phyloP scores from a whole-genome alignment of 1,139 yeast genomes.

The Citeromyces hawaiiensis region DNA sequence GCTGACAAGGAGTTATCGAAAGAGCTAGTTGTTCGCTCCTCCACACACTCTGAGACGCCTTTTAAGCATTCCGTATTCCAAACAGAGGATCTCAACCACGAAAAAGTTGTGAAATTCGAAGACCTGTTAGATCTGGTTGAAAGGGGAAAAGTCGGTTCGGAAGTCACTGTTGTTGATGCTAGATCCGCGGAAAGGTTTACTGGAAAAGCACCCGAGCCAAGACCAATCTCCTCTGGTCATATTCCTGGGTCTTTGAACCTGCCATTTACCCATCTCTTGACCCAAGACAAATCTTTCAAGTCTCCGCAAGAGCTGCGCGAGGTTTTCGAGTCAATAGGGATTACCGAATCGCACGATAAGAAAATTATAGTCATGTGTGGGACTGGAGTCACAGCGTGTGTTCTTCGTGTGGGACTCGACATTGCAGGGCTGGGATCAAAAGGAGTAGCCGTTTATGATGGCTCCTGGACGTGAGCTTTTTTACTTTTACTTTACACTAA shows the following conservation, averaged over 20 bases:
- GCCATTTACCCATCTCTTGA: slow-evolving; percentile 56
- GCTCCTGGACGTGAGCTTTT: slow-evolving; percentile 67
- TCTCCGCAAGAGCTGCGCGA: slow-evolving; percentile 28
- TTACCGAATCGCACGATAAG: slow-evolving; percentile 25
- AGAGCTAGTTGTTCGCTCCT: slow-evolving; percentile 13
- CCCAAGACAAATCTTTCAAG: slow-evolving; percentile 32
- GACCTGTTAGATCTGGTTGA: slow-evolving; percentile 45
- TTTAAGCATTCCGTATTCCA: slow-evolving; percentile 20
- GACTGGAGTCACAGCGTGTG: slow-evolving; percentile 88
- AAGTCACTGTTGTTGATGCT: slow-evolving; percentile 64
- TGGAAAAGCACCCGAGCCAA: slow-evolving; percentile 76
- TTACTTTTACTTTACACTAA: not conserved
- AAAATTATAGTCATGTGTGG: slow-evolving; percentile 87
- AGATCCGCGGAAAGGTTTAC: slow-evolving; percentile 63
- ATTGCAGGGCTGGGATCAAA: slow-evolving; percentile 32
- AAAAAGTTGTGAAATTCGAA: slow-evolving; percentile 49
- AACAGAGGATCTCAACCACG: slow-evolving; percentile 22
- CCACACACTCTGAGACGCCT: slow-evolving; percentile 14
- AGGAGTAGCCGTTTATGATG: slow-evolving; percentile 70
- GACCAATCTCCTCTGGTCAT: slow-evolving; percentile 80
- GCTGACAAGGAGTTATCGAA: slow-evolving; percentile 9
- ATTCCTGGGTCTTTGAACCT: slow-evolving; percentile 69
- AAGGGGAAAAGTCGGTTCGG: slow-evolving; percentile 27
- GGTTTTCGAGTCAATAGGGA: slow-evolving; percentile 25
- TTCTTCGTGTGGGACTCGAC: slow-evolving; percentile 59